Conservation (phyloP, 257 asterid genomes). For the Agastache rugosa region DNA sequence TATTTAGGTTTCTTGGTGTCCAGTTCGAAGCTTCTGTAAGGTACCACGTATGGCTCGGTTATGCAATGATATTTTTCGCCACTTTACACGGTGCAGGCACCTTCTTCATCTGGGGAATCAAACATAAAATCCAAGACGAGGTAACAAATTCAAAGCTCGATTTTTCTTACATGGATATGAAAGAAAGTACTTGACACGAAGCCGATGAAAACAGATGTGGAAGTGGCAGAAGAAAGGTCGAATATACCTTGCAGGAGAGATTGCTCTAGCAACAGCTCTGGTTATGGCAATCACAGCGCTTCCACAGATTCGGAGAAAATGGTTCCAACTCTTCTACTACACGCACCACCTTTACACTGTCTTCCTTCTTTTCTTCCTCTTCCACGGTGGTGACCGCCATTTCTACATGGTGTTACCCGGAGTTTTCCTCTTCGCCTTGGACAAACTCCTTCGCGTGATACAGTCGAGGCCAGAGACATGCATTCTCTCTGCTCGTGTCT, state of each 20-base stretch:
- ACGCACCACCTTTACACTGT: constrained; percentile 75
- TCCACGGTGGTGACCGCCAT: constrained; percentile 93
- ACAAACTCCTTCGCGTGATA: constrained; percentile 65
- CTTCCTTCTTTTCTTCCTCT: constrained; percentile 72
- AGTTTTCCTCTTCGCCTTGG: constrained; percentile 69
- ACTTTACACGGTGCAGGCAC: constrained; percentile 78
- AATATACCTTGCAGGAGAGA: constrained; percentile 88
- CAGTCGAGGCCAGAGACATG: constrained; percentile 77
- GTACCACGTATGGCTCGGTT: constrained; percentile 85
- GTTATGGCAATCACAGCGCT: constrained; percentile 74
- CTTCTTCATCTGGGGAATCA: constrained; percentile 73
- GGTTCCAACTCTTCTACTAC: constrained; percentile 70
- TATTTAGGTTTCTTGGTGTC: constrained; percentile 64
- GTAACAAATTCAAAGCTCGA: constrained; percentile 42
- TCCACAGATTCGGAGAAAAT: constrained; percentile 73
- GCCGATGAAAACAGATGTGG: constrained; percentile 66
- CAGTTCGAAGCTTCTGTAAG: constrained; percentile 84
- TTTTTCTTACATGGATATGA: neutral
- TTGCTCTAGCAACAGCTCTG: constrained; percentile 59
- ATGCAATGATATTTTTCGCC: constrained; percentile 66
- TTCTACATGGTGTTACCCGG: constrained; percentile 82
- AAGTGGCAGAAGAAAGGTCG: constrained; percentile 83
- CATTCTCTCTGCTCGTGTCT: constrained; percentile 70
- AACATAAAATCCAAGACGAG: constrained; percentile 68
- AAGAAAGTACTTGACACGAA: neutral